Conservation (phyloP, 2,329 filamentous ascomycete species). For the Cercospora sp. region DNA sequence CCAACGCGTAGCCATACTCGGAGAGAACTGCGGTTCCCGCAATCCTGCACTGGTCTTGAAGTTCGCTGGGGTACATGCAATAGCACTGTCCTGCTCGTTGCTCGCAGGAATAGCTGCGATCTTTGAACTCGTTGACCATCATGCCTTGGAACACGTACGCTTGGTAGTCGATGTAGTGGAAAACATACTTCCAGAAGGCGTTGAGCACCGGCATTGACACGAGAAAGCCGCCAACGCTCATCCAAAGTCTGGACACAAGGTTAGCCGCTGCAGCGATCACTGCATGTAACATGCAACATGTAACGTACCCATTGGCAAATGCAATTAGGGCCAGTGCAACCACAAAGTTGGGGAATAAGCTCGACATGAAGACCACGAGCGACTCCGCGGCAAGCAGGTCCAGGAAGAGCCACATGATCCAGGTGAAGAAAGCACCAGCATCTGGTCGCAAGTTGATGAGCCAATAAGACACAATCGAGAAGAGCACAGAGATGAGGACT, state of each 20-base stretch:
- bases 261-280: slow-evolving; percentile 6
- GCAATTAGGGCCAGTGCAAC: slow-evolving; percentile 75
- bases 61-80: slow-evolving; percentile 68
- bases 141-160: slow-evolving; percentile 85
- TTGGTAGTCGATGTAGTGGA: slow-evolving; percentile 88
- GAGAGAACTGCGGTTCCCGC: slow-evolving; percentile 67
- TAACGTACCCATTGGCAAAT: slow-evolving; percentile 69
- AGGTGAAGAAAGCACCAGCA: slow-evolving; percentile 69
- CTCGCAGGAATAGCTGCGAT: slow-evolving; percentile 62
- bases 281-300: background rate
- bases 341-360: slow-evolving; percentile 76
- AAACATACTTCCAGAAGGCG: slow-evolving; percentile 81
- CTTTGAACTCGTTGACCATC: slow-evolving; percentile 85
- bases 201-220: slow-evolving; percentile 73
- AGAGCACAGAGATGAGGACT: slow-evolving; percentile 71
- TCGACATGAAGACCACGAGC: slow-evolving; percentile 74
- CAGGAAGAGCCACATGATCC: slow-evolving; percentile 81
- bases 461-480: slow-evolving; percentile 76
- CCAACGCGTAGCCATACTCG: slow-evolving; percentile 65
- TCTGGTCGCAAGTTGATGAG: slow-evolving; percentile 70
- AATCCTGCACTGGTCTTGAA: slow-evolving; percentile 66
- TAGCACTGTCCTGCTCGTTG: slow-evolving; percentile 48
- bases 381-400: slow-evolving; percentile 80
- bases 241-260: slow-evolving; percentile 62
- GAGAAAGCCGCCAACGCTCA: slow-evolving; percentile 81